Conservation (phyloP, 1,139 yeast genomes). For the Kodamaea suecica region DNA sequence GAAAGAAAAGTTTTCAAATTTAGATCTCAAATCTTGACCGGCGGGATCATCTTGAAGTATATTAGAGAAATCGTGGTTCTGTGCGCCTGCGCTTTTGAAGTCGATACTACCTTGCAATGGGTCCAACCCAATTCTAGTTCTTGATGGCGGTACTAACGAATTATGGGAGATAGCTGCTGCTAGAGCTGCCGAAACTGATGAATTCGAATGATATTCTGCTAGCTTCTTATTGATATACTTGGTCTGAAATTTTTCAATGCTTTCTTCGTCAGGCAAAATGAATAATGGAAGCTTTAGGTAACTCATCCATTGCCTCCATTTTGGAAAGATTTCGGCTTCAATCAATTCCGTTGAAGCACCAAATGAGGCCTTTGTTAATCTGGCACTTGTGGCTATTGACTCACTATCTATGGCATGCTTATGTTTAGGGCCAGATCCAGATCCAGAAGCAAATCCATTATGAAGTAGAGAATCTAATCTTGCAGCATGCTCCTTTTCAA, state of each 20-base stretch:
- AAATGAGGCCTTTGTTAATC: slow-evolving; percentile 24
- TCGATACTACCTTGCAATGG: neutral
- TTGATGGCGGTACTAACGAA: neutral
- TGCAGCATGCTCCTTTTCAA: slow-evolving; percentile 33
- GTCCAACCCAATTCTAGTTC: neutral
- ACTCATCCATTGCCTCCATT: slow-evolving; percentile 38
- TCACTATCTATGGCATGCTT: slow-evolving; percentile 21
- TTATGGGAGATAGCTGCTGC: neutral
- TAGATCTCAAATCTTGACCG: slow-evolving; percentile 31
- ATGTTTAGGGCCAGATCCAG: neutral
- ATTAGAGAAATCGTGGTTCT: slow-evolving; percentile 38
- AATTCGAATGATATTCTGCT: neutral
- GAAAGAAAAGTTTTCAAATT: slow-evolving; percentile 33
- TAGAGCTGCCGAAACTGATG: neutral
- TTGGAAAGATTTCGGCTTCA: slow-evolving; percentile 23
- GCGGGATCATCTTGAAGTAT: slow-evolving; percentile 29
- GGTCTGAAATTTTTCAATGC: slow-evolving; percentile 27
- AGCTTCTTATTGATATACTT: slow-evolving; percentile 21
- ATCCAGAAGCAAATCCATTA: slow-evolving; percentile 4
- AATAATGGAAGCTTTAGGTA: slow-evolving; percentile 42
- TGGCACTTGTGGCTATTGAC: slow-evolving; percentile 26
- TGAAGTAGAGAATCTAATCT: slow-evolving; percentile 25
- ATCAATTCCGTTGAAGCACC: slow-evolving; percentile 26
- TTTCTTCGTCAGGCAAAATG: slow-evolving; percentile 39
- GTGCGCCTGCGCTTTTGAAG: slow-evolving; percentile 14